A percentile compares a stretch with the other conserved stretches of the same genome.
Conservation (phyloP, 179 eudicot species). For the Dionaea muscipula region DNA sequence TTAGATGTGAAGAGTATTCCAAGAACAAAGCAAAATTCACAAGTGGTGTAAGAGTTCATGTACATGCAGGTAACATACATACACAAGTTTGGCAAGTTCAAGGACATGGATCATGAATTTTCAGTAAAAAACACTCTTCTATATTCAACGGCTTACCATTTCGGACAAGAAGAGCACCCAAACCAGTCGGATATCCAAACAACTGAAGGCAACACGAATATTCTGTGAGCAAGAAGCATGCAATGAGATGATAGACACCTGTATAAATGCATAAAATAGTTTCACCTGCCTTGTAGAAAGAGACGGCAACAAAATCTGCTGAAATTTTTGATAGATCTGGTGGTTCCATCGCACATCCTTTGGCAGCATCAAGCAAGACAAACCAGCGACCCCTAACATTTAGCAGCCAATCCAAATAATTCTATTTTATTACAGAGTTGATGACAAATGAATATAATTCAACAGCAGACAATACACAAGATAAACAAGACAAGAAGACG, state of each 20-base stretch:
- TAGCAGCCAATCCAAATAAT: neutral
- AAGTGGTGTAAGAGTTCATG: too few species aligned
- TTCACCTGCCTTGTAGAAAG: constrained; percentile 76
- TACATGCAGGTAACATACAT: too few species aligned
- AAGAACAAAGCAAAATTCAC: too few species aligned
- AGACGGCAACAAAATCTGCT: constrained; percentile 78
- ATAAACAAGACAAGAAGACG: too few species aligned
- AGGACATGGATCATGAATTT: too few species aligned
- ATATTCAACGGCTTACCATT: constrained; percentile 48
- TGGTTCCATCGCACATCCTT: constrained; percentile 85
- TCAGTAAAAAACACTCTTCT: too few species aligned
- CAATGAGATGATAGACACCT: neutral
- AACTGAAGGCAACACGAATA: constrained; percentile 27
- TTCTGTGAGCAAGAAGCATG: neutral
- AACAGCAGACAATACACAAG: too few species aligned
- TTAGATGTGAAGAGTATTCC: too few species aligned
- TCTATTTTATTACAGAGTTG: neutral
- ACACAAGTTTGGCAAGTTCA: too few species aligned
- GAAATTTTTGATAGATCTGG: constrained; percentile 68
- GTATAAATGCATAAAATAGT: neutral
- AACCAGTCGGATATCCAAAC: constrained; percentile 95
- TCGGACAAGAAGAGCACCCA: constrained; percentile 80
- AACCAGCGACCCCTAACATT: constrained; percentile 53
- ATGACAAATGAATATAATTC: too few species aligned
- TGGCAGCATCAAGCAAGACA: constrained; percentile 95